Evolutionary conservation across 345 rosid species (phyloP).

Genomic region (Syzygium oleosum): DNA sequence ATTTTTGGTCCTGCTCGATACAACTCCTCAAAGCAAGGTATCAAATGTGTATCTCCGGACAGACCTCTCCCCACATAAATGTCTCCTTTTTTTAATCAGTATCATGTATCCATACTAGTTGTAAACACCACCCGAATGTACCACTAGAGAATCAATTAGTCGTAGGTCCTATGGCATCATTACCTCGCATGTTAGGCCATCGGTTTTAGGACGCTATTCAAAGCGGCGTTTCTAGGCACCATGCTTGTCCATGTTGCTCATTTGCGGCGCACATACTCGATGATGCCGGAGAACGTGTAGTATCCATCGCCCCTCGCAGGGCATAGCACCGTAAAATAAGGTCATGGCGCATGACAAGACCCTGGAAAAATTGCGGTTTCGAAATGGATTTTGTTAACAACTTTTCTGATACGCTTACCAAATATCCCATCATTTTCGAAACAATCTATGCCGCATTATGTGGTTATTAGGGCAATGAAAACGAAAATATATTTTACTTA

Average conservation of each 20-base stretch:
- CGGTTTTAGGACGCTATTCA: background rate
- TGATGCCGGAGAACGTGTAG: background rate
- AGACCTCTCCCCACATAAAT: background rate
- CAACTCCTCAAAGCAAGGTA: background rate
- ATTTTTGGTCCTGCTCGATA: background rate
- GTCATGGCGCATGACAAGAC: background rate
- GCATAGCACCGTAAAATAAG: background rate
- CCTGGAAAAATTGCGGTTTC: background rate
- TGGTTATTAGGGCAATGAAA: background rate
- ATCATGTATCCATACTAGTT: background rate
- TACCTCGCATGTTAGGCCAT: background rate
- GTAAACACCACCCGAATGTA: background rate
- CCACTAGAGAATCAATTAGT: background rate
- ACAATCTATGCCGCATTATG: background rate
- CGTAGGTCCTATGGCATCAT: background rate
- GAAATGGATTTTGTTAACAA: background rate
- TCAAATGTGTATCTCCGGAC: background rate
- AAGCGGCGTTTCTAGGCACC: background rate
- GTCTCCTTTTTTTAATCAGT: background rate
- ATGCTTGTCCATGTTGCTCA: background rate
- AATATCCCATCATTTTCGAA: background rate
- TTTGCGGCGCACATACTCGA: background rate
- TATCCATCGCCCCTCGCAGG: background rate
- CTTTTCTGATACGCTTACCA: rapidly evolving
- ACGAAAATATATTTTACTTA: rapidly evolving